A percentile compares a stretch with the other conserved stretches of the same genome.
Evolutionary conservation across 306 rosid genomes (phyloP).

Genomic region (Castanospermum australe): DNA sequence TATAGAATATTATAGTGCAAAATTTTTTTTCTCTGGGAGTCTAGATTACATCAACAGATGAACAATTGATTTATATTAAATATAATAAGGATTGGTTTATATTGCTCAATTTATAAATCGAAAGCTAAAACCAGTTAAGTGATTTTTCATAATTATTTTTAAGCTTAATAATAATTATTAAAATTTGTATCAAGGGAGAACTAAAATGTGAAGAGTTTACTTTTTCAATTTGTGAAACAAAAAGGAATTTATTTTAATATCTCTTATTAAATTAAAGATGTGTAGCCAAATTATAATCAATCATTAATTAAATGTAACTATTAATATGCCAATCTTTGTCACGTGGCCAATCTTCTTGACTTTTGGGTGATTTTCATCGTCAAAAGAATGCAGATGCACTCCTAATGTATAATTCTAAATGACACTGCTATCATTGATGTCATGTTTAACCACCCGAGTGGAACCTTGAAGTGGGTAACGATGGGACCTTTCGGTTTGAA

Average conservation of each 20-base stretch:
- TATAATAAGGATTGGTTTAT: too few relatives aligned
- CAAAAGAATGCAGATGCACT: conserved; percentile 48
- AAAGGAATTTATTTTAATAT: too few relatives aligned
- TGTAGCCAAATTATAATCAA: not conserved
- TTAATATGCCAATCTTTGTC: conserved; percentile 39
- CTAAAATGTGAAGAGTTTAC: not conserved
- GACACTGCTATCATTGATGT: conserved; percentile 66
- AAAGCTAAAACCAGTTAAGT: too few relatives aligned
- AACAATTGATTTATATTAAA: too few relatives aligned
- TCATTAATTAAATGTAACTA: not conserved
- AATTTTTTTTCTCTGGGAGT: too few relatives aligned
- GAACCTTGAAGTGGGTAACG: conserved; percentile 61
- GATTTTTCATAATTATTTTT: too few relatives aligned
- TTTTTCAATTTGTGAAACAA: not conserved
- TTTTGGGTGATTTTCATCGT: conserved; percentile 10
- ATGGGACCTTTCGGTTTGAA: conserved; percentile 55
- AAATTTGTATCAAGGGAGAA: not conserved
- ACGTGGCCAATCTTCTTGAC: conserved; percentile 43
- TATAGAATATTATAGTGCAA: too few relatives aligned
- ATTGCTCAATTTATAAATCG: too few relatives aligned
- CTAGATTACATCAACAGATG: too few relatives aligned
- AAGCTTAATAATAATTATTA: not conserved
- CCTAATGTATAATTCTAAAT: conserved; percentile 73
- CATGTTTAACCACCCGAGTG: conserved; percentile 75
- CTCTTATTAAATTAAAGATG: not conserved